These are phyloP conservation scores for Barbarea vulgaris DNA, from an alignment of 345 rosid genomes.

Conservation along the genomic window DNA sequence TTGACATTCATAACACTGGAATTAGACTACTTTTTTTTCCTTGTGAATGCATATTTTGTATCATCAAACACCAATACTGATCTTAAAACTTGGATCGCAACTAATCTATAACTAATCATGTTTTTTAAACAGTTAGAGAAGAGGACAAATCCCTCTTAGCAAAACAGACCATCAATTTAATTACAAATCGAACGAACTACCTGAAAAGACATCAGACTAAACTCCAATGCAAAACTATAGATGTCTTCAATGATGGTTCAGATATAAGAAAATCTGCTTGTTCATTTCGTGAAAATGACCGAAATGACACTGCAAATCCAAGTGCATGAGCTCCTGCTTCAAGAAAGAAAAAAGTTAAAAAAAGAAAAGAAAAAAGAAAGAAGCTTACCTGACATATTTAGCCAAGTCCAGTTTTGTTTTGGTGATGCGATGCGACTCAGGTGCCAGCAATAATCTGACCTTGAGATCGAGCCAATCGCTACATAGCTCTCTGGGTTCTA, in stretches of 20 bases:
- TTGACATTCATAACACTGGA: not conserved
- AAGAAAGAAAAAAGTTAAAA: no score
- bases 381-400: not conserved
- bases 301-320: not conserved
- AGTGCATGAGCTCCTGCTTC: not conserved
- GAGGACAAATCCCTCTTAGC: not conserved
- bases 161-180: not conserved
- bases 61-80: not conserved
- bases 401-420: not conserved
- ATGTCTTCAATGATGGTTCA: not conserved
- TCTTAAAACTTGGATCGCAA: not conserved
- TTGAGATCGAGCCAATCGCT: not conserved
- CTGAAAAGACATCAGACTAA: not conserved
- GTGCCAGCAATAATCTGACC: conserved; percentile 7
- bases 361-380: not conserved
- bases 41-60: not conserved
- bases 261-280: not conserved
- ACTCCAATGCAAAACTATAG: not conserved
- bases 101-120: not conserved
- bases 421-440: conserved; percentile 14
- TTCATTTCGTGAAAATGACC: not conserved
- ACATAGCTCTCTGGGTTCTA: not conserved
- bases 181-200: not conserved
- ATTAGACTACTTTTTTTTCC: not conserved
- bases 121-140: not conserved